Evolutionary conservation across 2,329 filamentous ascomycete species (phyloP).

Genomic region (Trichoderma sp.): DNA sequence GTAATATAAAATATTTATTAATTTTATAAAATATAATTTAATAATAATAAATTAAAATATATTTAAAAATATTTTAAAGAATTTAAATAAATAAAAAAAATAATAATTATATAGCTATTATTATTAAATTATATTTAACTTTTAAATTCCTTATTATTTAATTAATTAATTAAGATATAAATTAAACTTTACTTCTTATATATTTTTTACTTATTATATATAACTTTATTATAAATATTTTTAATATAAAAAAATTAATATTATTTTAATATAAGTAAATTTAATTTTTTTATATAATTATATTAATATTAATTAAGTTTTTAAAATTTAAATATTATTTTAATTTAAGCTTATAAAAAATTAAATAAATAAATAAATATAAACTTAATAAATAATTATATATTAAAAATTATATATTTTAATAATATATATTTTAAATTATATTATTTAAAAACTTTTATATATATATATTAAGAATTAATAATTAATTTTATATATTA

Average conservation of each 20-base stretch:
- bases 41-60: too few species aligned
- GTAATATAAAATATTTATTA: too few species aligned
- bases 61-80: too few species aligned
- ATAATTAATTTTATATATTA: not conserved
- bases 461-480: not conserved
- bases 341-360: not conserved
- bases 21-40: too few species aligned
- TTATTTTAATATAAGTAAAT: not conserved
- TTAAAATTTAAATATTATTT: not conserved
- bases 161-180: not conserved
- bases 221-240: slow-evolving; percentile 5
- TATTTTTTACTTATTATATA: not conserved
- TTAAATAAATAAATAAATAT: not conserved
- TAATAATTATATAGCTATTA: not conserved
- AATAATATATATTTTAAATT: not conserved
- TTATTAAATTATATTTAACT: slow-evolving; percentile 10
- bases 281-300: not conserved
- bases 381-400: not conserved
- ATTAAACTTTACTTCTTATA: not conserved
- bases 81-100: not conserved
- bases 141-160: not conserved
- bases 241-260: not conserved
- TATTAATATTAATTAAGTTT: not conserved
- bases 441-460: not conserved
- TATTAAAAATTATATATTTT: not conserved